A percentile compares a stretch with the other conserved stretches of the same genome.
phyloP scores from a whole-genome alignment of 768 basidiomycete genomes.

The Cystofilobasidium ferigula region DNA sequence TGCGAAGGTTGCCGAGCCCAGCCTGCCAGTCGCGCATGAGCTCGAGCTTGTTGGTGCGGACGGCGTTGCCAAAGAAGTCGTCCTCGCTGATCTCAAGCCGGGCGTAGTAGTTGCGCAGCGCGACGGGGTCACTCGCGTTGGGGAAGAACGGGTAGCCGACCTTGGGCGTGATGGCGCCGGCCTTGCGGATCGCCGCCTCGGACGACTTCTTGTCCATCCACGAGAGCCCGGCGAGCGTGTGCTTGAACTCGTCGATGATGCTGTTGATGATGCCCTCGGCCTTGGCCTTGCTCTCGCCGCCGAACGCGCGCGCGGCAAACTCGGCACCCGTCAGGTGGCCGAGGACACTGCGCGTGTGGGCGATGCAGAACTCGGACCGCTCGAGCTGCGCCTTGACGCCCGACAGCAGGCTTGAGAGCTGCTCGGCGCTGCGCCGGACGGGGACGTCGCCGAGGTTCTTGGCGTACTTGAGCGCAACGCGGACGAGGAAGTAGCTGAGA shows the following conservation, averaged over 20 bases:
- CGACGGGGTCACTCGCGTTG: constrained; percentile 57
- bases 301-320: constrained; percentile 32
- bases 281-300: constrained; percentile 57
- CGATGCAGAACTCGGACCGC: constrained; percentile 49
- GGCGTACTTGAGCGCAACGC: constrained; percentile 58
- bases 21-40: constrained; percentile 7
- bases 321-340: constrained; percentile 22
- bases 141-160: constrained; percentile 87
- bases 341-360: background rate
- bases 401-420: constrained; percentile 57
- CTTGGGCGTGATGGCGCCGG: constrained; percentile 71
- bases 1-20: constrained; percentile 53
- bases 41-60: constrained; percentile 43
- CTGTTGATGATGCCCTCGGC: constrained; percentile 70
- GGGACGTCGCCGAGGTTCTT: constrained; percentile 60
- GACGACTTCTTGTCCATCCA: constrained; percentile 90
- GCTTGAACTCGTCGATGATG: constrained; percentile 72
- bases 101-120: constrained; percentile 63
- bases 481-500: constrained; percentile 75
- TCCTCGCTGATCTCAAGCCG: constrained; percentile 52
- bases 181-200: constrained; percentile 73
- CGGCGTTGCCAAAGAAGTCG: constrained; percentile 74
- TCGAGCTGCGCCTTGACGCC: constrained; percentile 79
- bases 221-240: constrained; percentile 56
- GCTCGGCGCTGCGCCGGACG: constrained; percentile 63